A percentile compares a stretch with the other conserved stretches of the same genome.
Evolutionary conservation across 768 basidiomycete genomes (phyloP).

Genomic region (Coprinopsis cinerea): DNA sequence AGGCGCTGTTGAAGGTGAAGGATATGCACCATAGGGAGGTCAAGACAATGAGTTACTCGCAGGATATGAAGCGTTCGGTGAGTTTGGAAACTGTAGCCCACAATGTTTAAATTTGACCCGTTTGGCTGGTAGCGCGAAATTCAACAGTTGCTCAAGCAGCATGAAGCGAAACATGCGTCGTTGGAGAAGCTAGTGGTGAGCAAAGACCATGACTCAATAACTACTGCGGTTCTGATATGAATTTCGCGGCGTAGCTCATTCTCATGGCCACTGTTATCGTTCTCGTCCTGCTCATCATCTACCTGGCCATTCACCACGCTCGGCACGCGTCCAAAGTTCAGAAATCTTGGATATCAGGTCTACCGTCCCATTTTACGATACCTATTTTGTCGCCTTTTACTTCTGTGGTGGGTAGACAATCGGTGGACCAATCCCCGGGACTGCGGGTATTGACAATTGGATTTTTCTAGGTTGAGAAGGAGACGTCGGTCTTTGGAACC

Average conservation of each 20-base stretch:
- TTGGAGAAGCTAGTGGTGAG: slow-evolving; percentile 51
- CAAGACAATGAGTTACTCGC: slow-evolving; percentile 29
- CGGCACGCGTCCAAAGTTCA: slow-evolving; percentile 16
- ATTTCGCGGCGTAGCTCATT: slow-evolving; percentile 8
- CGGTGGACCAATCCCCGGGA: too few relatives aligned
- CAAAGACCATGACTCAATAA: neutral
- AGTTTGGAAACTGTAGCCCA: too few relatives aligned
- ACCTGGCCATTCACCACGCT: slow-evolving; percentile 25
- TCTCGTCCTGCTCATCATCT: slow-evolving; percentile 31
- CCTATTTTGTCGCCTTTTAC: slow-evolving; percentile 76
- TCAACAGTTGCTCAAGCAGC: slow-evolving; percentile 28
- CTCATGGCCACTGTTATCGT: slow-evolving; percentile 29
- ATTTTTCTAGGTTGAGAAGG: slow-evolving; percentile 58
- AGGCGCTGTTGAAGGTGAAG: slow-evolving; percentile 49
- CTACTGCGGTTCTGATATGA: neutral
- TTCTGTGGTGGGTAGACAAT: slow-evolving; percentile 64
- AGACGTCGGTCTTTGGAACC: slow-evolving; percentile 39
- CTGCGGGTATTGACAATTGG: too few relatives aligned
- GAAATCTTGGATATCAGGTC: slow-evolving; percentile 23
- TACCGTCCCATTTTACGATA: slow-evolving; percentile 65
- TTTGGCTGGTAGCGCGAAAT: slow-evolving; percentile 35
- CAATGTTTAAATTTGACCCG: too few relatives aligned
- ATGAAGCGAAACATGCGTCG: slow-evolving; percentile 42
- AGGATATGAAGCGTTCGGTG: slow-evolving; percentile 46
- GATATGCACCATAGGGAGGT: slow-evolving; percentile 46